Evolutionary conservation across 1,139 yeast genomes (phyloP).

Genomic region (Geotrichum macrosporum): DNA sequence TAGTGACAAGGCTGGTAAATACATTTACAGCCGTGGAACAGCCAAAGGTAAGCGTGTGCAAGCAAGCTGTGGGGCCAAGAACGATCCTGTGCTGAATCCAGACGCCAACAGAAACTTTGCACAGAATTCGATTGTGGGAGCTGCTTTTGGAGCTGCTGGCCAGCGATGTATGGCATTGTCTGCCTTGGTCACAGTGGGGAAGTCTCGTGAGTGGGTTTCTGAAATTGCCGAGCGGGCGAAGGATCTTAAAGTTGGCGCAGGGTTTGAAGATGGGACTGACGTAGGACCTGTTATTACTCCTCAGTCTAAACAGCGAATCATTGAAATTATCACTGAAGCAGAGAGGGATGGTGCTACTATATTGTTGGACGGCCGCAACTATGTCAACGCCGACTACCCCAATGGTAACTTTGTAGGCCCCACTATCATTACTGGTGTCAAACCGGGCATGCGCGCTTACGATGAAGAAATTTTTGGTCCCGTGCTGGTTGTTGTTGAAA

Average conservation of each 20-base stretch:
- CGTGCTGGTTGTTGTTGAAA: constrained; percentile 69
- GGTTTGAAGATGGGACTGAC: constrained; percentile 57
- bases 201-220: constrained; percentile 58
- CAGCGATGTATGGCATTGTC: constrained; percentile 82
- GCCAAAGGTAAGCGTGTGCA: constrained; percentile 72
- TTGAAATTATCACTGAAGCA: constrained; percentile 51
- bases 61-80: constrained; percentile 74
- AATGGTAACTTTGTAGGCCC: constrained; percentile 65
- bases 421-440: constrained; percentile 63
- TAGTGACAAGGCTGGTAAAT: constrained; percentile 68
- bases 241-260: constrained; percentile 58
- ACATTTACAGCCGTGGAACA: constrained; percentile 63
- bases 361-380: constrained; percentile 49
- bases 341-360: constrained; percentile 71
- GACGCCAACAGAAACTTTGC: constrained; percentile 67
- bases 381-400: constrained; percentile 52
- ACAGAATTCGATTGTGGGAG: constrained; percentile 64
- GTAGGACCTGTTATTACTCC: constrained; percentile 71
- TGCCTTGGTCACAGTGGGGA: constrained; percentile 69
- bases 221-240: constrained; percentile 60
- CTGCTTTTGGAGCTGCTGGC: constrained; percentile 82
- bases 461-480: constrained; percentile 83
- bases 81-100: constrained; percentile 68
- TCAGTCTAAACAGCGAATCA: constrained; percentile 51
- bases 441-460: constrained; percentile 57